These are phyloP conservation scores for Aspergillus kassunensis DNA, from an alignment of 495 filamentous ascomycete species.

Conservation along the genomic window DNA sequence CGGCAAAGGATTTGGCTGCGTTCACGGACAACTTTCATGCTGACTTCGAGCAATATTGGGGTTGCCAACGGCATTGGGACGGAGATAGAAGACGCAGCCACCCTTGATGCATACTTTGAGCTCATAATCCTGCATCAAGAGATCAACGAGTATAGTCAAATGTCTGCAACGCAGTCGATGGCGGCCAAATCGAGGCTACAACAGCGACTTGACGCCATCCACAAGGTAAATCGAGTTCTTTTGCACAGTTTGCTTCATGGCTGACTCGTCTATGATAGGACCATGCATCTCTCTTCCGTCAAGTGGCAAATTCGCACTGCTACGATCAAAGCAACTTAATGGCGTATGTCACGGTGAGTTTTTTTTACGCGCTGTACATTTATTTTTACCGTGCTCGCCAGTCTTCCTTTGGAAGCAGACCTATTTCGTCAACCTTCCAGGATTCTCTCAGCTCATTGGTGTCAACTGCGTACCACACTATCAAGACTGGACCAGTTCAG, in stretches of 20 bases:
- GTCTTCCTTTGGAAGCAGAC: constrained; percentile 3
- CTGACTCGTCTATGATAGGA: not conserved
- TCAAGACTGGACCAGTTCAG: constrained; percentile 4
- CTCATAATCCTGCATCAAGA: constrained; percentile 13
- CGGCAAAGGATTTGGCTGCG: constrained; percentile 7
- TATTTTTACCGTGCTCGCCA: constrained; percentile 11
- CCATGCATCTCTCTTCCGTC: not conserved
- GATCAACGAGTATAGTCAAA: constrained; percentile 10
- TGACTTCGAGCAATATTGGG: not conserved
- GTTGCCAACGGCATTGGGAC: not conserved
- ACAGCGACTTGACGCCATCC: not conserved
- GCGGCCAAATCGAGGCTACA: not conserved
- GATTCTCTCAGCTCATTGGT: constrained; percentile 4
- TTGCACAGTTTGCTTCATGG: not conserved
- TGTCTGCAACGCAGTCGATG: not conserved
- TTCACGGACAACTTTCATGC: constrained; percentile 7
- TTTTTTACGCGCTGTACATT: constrained; percentile 11
- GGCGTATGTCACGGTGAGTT: constrained; percentile 7
- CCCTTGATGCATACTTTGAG: constrained; percentile 14
- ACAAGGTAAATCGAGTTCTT: not conserved
- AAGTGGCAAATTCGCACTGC: not conserved
- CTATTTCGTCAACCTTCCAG: not conserved
- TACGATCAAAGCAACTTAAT: not conserved
- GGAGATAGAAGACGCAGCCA: constrained; percentile 2
- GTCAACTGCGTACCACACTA: constrained; percentile 6